phyloP scores from a whole-genome alignment of 495 filamentous ascomycete genomes.

The Hamigera avellanea region DNA sequence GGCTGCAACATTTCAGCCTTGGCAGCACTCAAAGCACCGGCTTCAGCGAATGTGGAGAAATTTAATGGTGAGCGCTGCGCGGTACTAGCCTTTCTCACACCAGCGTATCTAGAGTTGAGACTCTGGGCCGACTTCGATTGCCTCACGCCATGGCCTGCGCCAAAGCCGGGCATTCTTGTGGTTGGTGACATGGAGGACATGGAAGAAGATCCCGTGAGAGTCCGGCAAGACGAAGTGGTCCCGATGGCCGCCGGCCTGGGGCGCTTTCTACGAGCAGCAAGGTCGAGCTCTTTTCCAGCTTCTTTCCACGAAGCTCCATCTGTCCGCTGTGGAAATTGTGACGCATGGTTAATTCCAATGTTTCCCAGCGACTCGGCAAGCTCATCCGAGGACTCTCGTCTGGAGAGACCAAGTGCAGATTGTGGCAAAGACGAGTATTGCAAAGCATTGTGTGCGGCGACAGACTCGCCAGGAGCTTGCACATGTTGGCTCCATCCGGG shows the following conservation, averaged over 20 bases:
- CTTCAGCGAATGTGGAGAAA: conserved; percentile 35
- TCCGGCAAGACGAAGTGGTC: conserved; percentile 24
- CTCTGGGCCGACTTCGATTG: conserved; percentile 44
- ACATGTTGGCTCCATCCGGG: conserved; percentile 20
- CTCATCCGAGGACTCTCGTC: conserved; percentile 31
- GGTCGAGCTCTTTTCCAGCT: conserved; percentile 34
- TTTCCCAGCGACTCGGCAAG: conserved; percentile 26
- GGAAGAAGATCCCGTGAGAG: conserved; percentile 27
- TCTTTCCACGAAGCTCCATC: conserved; percentile 26
- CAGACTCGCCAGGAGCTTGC: not conserved
- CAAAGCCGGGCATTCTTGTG: conserved; percentile 23
- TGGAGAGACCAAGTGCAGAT: conserved; percentile 20
- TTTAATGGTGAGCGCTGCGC: conserved; percentile 44
- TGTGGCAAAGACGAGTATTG: conserved; percentile 23
- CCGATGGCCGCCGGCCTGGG: conserved; percentile 42
- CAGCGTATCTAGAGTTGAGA: conserved; percentile 37
- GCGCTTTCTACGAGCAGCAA: conserved; percentile 43
- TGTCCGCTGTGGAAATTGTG: conserved; percentile 14
- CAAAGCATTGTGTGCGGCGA: conserved; percentile 18
- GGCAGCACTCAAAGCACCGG: conserved; percentile 25
- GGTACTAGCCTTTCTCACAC: conserved; percentile 37
- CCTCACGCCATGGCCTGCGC: conserved; percentile 28
- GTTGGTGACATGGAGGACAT: conserved; percentile 32
- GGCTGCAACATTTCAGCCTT: conserved; percentile 31
- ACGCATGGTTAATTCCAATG: conserved; percentile 20